Conservation (phyloP, 2,329 filamentous ascomycete species). For the Pseudodiploospora longispora region DNA sequence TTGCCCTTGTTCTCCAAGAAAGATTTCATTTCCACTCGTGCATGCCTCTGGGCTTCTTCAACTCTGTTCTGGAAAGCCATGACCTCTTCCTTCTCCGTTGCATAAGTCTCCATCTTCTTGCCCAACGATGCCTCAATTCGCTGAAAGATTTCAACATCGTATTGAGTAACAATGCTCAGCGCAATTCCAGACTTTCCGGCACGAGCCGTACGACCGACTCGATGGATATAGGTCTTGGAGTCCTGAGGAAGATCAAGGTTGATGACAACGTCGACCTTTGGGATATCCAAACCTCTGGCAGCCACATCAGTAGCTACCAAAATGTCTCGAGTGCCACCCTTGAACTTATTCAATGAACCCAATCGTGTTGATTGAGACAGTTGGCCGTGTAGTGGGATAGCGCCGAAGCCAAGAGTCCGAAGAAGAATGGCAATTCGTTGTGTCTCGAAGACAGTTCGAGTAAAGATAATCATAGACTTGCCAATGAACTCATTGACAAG, state of each 20-base stretch:
- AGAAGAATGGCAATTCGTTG: slow-evolving; percentile 79
- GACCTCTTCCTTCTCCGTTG: slow-evolving; percentile 70
- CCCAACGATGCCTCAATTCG: slow-evolving; percentile 78
- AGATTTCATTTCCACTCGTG: slow-evolving; percentile 73
- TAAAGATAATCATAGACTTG: slow-evolving; percentile 85
- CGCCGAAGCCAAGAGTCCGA: slow-evolving; percentile 75
- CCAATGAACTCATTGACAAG: slow-evolving; percentile 80
- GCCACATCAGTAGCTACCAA: slow-evolving; percentile 93
- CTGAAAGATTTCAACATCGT: slow-evolving; percentile 72
- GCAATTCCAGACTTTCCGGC: slow-evolving; percentile 79
- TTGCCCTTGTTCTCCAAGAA: slow-evolving; percentile 54
- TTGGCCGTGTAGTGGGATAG: slow-evolving; percentile 88
- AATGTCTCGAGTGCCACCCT: slow-evolving; percentile 69
- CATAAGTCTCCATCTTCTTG: slow-evolving; percentile 64
- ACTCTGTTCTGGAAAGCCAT: slow-evolving; percentile 73
- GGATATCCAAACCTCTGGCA: slow-evolving; percentile 85
- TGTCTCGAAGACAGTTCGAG: slow-evolving; percentile 83
- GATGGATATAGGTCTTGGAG: slow-evolving; percentile 84
- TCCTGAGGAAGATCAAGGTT: slow-evolving; percentile 81
- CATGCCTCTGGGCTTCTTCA: slow-evolving; percentile 73
- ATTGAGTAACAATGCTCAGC: slow-evolving; percentile 76
- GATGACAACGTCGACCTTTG: slow-evolving; percentile 78
- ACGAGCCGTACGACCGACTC: slow-evolving; percentile 80
- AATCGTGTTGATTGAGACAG: slow-evolving; percentile 81
- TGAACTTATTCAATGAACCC: slow-evolving; percentile 86